These are phyloP conservation scores for Grosmannia clavigera DNA, from an alignment of 2,329 filamentous ascomycete species.

Conservation along the genomic window DNA sequence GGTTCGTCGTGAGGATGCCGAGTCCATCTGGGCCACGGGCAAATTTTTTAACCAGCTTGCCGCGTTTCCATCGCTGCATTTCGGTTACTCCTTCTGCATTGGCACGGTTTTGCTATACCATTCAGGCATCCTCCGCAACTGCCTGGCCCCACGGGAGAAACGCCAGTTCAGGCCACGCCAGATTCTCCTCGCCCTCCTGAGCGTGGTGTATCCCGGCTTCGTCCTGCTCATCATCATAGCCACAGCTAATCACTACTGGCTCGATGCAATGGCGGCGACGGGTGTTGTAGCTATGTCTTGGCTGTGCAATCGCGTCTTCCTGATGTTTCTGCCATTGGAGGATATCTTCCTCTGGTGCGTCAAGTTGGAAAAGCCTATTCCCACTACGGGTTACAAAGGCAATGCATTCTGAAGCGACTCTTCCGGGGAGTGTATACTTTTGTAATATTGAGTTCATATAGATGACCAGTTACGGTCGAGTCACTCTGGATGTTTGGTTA, in stretches of 20 bases:
- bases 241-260: conserved; percentile 51
- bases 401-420: background rate
- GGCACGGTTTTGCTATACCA: conserved; percentile 41
- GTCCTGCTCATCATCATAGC: conserved; percentile 46
- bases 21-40: conserved; percentile 40
- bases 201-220: conserved; percentile 38
- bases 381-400: conserved; percentile 26
- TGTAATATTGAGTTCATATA: background rate
- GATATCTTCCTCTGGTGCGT: conserved; percentile 48
- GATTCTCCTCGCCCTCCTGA: conserved; percentile 19
- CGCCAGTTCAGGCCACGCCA: background rate
- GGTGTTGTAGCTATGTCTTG: conserved; percentile 49
- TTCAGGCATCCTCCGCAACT: conserved; percentile 32
- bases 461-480: background rate
- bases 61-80: conserved; percentile 46
- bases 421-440: background rate
- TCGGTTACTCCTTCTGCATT: conserved; percentile 42
- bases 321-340: conserved; percentile 50
- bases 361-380: conserved; percentile 51
- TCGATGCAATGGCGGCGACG: conserved; percentile 54
- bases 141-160: conserved; percentile 7
- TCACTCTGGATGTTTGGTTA: background rate
- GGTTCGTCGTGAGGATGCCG: conserved; percentile 36
- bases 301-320: conserved; percentile 34
- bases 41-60: conserved; percentile 46